Conservation (phyloP, 495 filamentous ascomycete species). For the Usnea hakonensis region DNA sequence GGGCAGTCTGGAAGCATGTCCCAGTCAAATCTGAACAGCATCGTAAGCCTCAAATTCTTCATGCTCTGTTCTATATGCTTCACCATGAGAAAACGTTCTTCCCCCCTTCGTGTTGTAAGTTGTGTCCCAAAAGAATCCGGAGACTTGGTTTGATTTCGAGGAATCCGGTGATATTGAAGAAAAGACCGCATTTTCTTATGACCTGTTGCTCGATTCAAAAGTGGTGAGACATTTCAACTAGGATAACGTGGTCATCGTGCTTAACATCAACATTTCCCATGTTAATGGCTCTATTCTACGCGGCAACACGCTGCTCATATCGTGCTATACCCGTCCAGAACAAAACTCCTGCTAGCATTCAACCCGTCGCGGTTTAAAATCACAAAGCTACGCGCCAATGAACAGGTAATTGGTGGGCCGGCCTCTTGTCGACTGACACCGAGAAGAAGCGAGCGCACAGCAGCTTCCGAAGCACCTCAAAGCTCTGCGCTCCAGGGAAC, state of each 20-base stretch:
- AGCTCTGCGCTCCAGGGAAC: neutral
- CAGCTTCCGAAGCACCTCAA: neutral
- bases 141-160: neutral
- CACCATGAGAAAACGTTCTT: neutral
- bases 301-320: neutral
- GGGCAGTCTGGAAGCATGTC: slow-evolving; percentile 47
- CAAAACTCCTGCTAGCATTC: neutral
- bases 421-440: neutral
- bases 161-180: neutral
- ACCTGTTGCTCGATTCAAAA: neutral
- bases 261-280: neutral
- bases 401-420: neutral
- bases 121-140: neutral
- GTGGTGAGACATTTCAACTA: neutral
- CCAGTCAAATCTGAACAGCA: slow-evolving; percentile 89
- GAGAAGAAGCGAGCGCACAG: neutral
- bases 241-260: neutral
- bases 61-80: slow-evolving; percentile 4
- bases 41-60: slow-evolving; percentile 54
- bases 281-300: neutral
- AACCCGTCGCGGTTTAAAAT: neutral
- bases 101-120: neutral
- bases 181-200: neutral
- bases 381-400: neutral
- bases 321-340: neutral